phyloP scores from a whole-genome alignment of 1,284 basidiomycete species.

The Ustilago tritici region DNA sequence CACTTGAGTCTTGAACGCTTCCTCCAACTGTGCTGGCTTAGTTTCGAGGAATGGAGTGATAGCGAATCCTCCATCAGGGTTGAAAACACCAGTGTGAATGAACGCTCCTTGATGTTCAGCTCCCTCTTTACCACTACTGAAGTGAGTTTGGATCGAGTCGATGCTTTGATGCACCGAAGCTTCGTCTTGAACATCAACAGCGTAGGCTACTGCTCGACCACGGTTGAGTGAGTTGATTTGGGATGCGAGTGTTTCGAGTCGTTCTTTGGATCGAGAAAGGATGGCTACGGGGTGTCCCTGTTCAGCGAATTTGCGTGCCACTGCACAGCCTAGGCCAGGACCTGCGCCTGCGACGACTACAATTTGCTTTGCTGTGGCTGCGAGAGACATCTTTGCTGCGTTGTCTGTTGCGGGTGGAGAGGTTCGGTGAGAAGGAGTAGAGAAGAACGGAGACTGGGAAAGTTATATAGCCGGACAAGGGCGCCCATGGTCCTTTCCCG shows the following conservation, averaged over 20 bases:
- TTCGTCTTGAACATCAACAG: slow-evolving; percentile 43
- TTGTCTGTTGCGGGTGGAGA: neutral
- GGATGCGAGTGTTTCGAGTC: slow-evolving; percentile 37
- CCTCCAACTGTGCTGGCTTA: slow-evolving; percentile 45
- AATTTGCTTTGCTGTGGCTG: slow-evolving; percentile 39
- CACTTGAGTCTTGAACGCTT: slow-evolving; percentile 47
- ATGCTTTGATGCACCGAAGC: slow-evolving; percentile 27
- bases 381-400: slow-evolving; percentile 9
- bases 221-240: slow-evolving; percentile 35
- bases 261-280: slow-evolving; percentile 38
- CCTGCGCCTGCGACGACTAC: slow-evolving; percentile 44
- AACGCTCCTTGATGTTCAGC: slow-evolving; percentile 32
- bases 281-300: slow-evolving; percentile 51
- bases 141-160: slow-evolving; percentile 31
- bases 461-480: slow-evolving; percentile 19
- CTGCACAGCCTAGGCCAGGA: slow-evolving; percentile 40
- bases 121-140: slow-evolving; percentile 27
- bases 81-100: slow-evolving; percentile 48
- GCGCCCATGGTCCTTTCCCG: slow-evolving; percentile 3
- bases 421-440: neutral
- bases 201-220: slow-evolving; percentile 35
- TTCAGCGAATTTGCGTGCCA: slow-evolving; percentile 37
- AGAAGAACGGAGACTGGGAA: neutral
- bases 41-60: slow-evolving; percentile 34
- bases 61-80: slow-evolving; percentile 48